These are phyloP conservation scores for Melastoma malabathricum DNA, from an alignment of 345 rosid genomes.

Conservation along the genomic window DNA sequence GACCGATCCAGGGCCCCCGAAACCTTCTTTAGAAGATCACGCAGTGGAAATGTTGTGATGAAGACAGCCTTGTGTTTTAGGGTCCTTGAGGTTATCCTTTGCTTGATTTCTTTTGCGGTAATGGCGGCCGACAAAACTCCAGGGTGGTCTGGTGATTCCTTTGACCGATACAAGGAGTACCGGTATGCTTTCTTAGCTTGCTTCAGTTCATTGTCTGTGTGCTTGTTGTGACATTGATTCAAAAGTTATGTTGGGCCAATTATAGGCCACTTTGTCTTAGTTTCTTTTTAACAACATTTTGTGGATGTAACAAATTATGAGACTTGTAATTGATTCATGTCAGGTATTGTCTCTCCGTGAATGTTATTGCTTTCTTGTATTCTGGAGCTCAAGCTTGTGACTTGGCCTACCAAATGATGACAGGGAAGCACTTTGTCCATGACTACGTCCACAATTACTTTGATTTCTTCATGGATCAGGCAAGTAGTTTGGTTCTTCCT, in stretches of 20 bases:
- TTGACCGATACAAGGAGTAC: slow-evolving; percentile 87
- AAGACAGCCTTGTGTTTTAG: slow-evolving; percentile 51
- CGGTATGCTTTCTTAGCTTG: slow-evolving; percentile 22
- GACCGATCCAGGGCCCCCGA: slow-evolving; percentile 21
- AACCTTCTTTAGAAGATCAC: background rate
- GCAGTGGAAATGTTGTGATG: slow-evolving; percentile 5
- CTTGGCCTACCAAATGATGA: slow-evolving; percentile 35
- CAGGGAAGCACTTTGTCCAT: slow-evolving; percentile 33
- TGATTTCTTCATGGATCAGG: slow-evolving; percentile 92
- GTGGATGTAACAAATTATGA: too few relatives aligned
- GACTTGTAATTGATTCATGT: background rate
- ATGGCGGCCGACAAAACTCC: slow-evolving; percentile 94
- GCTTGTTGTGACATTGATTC: background rate
- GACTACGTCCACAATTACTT: slow-evolving; percentile 32
- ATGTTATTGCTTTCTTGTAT: slow-evolving; percentile 67
- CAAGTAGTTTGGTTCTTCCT: slow-evolving; percentile 13
- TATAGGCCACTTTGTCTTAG: too few relatives aligned
- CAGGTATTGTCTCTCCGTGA: slow-evolving; percentile 83
- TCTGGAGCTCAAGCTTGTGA: slow-evolving; percentile 65
- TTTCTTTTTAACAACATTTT: too few relatives aligned
- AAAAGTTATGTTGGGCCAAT: background rate
- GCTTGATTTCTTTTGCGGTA: slow-evolving; percentile 86
- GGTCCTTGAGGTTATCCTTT: slow-evolving; percentile 45
- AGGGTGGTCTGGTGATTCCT: slow-evolving; percentile 99
- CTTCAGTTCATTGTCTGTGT: background rate